Base-by-base conservation (phyloP, 2,329 filamentous ascomycete genomes). In the Xenosphaeropsis pyriputrescens region DNA sequence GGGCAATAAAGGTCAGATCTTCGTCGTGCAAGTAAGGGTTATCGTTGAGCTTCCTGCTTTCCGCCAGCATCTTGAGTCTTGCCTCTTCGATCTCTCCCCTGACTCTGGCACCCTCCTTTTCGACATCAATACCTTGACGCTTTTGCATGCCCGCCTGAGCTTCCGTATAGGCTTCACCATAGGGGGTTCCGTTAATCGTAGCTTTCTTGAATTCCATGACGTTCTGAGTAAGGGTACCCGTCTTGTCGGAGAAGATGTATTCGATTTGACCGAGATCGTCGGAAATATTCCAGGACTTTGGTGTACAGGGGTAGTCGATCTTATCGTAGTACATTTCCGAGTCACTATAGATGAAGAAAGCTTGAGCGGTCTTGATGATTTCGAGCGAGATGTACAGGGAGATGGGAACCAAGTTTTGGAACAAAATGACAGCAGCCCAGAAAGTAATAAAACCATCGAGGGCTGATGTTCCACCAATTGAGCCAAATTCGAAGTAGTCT, bases 131-230 rank as follows among this genome's bases (percentile, higher is more conserved):
- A 35, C 91, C 91, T 58, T 89, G 65, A 43, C 91, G 75, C 59
- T 89, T 86, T 55, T 93, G 86, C 84, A 98, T 91, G 40, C 91
- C 91, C 37, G 89, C 84, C 58, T 94, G 85, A 1, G 91, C 91
- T 59, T 98, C 91, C 0, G 93, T 98, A 53, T 95, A 98, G 1
- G 91, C 91, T 61, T 98, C 91, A 43, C 93, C 91, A 48, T 98
- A 98, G 0, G 88, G 78, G 42, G 91, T 74, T n/a, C 89, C 89
- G 51, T 96, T 96, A 59, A 98, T 79, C 0, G 88, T 93, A 39
- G 82, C 86, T 60, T 98, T 98, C 60, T 96, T 98, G 72, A 96
- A 98, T 57, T 98, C 93, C 91, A 93, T 93, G 38, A 93, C 82
- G 55, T 93, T 93, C 52, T 93, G 85, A 0, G 85, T 93, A 45